Conservation (phyloP, 192 early-diverging fungal species). For the Helicostylum pulchrum region DNA sequence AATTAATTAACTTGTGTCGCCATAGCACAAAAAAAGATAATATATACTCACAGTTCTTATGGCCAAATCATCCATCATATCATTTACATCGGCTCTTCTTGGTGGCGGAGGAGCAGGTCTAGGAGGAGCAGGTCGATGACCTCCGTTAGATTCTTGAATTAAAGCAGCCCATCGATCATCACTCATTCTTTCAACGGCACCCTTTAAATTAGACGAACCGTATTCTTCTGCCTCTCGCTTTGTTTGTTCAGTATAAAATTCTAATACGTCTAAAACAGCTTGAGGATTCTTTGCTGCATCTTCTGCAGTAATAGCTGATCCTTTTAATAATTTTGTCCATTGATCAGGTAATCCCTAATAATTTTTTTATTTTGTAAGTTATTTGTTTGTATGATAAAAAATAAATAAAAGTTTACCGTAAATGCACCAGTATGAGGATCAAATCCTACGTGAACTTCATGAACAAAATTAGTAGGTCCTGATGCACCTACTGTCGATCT, state of each 20-base stretch:
- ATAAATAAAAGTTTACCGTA: conserved; percentile 39
- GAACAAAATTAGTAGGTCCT: conserved; percentile 83
- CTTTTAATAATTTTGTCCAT: conserved; percentile 92
- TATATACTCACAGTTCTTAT: conserved; percentile 14
- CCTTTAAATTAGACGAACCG: conserved; percentile 39
- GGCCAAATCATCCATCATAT: conserved; percentile 35
- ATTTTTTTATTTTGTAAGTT: too few species aligned
- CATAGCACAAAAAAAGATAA: background rate
- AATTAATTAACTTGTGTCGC: background rate
- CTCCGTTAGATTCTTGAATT: conserved; percentile 39
- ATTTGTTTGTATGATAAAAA: background rate
- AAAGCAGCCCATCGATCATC: conserved; percentile 62
- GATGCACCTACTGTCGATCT: conserved; percentile 79
- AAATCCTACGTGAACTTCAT: conserved; percentile 77
- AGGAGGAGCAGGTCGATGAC: conserved; percentile 7
- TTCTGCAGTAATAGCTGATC: conserved; percentile 94
- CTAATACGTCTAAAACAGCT: conserved; percentile 95
- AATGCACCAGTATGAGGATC: conserved; percentile 61
- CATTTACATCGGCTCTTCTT: conserved; percentile 21
- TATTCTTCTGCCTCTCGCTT: conserved; percentile 55
- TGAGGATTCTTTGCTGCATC: conserved; percentile 98
- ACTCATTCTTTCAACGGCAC: conserved; percentile 31
- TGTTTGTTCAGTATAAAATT: conserved; percentile 94
- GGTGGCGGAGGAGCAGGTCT: conserved; percentile 35
- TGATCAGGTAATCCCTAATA: conserved; percentile 88